phyloP scores from a whole-genome alignment of 176 grass and related monocot genomes.

The Carex myosuroides region DNA sequence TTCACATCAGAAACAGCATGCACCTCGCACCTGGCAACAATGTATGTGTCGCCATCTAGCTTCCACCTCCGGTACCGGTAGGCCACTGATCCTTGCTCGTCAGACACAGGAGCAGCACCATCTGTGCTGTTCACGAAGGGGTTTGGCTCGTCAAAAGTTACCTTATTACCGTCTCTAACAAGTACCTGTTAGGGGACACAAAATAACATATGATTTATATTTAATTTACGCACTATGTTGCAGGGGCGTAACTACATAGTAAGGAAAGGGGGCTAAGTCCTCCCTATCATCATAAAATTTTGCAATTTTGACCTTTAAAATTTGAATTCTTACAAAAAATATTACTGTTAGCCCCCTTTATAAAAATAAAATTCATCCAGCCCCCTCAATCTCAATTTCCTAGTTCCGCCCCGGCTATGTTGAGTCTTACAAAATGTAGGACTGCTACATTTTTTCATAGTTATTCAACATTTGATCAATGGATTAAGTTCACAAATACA shows the following conservation, averaged over 20 bases:
- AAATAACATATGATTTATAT: neutral
- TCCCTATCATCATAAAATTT: no score
- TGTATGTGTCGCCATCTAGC: constrained; percentile 51
- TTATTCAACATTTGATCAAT: neutral
- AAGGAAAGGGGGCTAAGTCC: no score
- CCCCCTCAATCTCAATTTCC: no score
- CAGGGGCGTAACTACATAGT: no score
- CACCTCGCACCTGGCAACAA: constrained; percentile 77
- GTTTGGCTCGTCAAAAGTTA: constrained; percentile 75
- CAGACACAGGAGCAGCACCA: constrained; percentile 42
- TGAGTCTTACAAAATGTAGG: neutral
- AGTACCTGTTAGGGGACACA: constrained; percentile 1
- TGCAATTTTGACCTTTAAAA: no score
- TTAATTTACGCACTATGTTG: neutral
- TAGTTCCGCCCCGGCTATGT: no score
- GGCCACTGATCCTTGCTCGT: constrained; percentile 59
- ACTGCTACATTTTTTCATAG: neutral
- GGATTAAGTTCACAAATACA: neutral
- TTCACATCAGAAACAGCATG: constrained; percentile 43
- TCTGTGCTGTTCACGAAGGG: constrained; percentile 58
- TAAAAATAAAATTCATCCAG: no score
- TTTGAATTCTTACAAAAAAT: no score
- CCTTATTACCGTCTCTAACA: constrained; percentile 52
- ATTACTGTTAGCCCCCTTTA: no score
- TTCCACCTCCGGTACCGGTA: constrained; percentile 82